Conservation (phyloP, 192 early-diverging fungal genomes). For the Entomortierella lignicola region DNA sequence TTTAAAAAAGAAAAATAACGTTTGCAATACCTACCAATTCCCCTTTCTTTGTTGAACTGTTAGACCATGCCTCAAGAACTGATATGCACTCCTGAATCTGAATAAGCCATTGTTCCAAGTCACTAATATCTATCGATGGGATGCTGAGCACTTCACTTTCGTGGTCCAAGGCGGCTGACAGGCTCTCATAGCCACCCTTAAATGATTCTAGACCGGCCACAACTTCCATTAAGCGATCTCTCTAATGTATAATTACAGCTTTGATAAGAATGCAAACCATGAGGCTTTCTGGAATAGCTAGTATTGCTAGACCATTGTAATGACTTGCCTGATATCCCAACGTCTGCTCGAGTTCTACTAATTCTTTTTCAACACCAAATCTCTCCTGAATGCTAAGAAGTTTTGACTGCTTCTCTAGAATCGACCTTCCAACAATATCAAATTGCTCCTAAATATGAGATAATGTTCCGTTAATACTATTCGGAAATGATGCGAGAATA, state of each 20-base stretch:
- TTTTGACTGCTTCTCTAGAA: conserved; percentile 16
- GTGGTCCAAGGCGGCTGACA: conserved; percentile 11
- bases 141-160: conserved; percentile 6
- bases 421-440: background rate
- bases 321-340: conserved; percentile 19
- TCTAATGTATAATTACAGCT: conserved; percentile 6
- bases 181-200: conserved; percentile 2
- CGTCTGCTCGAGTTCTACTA: conserved; percentile 18
- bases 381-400: conserved; percentile 13
- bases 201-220: conserved; percentile 4
- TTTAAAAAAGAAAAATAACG: too few relatives aligned
- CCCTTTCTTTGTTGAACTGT: background rate
- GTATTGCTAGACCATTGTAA: background rate
- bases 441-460: conserved; percentile 14
- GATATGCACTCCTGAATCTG: conserved; percentile 23
- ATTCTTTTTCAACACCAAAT: conserved; percentile 25
- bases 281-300: background rate
- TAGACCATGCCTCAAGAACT: background rate
- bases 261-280: background rate
- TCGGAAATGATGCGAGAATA: background rate
- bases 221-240: conserved; percentile 20
- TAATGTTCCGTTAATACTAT: background rate
- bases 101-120: conserved; percentile 13
- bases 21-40: conserved; percentile 14
- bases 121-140: conserved; percentile 8